phyloP scores from a whole-genome alignment of 2,329 filamentous ascomycete genomes.

The Xylariomycetidae sp. region DNA sequence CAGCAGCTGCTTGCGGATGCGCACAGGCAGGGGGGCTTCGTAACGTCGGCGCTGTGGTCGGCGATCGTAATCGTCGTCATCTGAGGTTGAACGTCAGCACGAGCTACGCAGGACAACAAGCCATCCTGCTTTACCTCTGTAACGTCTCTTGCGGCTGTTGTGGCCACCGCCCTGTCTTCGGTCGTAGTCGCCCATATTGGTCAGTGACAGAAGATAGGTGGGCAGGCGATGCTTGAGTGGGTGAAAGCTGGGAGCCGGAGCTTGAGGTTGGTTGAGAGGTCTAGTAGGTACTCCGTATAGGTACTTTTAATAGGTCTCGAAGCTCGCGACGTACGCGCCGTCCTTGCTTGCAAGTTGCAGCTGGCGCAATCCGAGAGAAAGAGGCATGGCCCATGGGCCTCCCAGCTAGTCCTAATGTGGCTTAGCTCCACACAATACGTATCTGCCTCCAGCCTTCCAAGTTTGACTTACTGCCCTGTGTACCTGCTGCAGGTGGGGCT shows the following conservation, averaged over 20 bases:
- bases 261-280: slow-evolving; percentile 1
- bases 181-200: slow-evolving; percentile 51
- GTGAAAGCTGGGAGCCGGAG: not conserved
- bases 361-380: not conserved
- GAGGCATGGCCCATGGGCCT: no score
- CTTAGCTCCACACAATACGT: no score
- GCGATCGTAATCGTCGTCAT: slow-evolving; percentile 74
- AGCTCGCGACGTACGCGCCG: no score
- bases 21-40: slow-evolving; percentile 63
- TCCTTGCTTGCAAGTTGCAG: slow-evolving; percentile 5
- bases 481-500: no score
- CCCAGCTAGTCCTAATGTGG: no score
- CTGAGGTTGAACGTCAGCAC: slow-evolving; percentile 24
- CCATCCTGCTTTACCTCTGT: slow-evolving; percentile 59
- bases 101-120: slow-evolving; percentile 2
- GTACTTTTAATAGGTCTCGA: slow-evolving; percentile 1
- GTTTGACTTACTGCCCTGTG: no score
- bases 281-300: slow-evolving; percentile 1
- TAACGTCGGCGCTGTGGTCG: slow-evolving; percentile 67
- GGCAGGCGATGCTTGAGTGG: slow-evolving; percentile 1
- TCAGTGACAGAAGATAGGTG: slow-evolving; percentile 4
- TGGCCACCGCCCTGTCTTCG: slow-evolving; percentile 44
- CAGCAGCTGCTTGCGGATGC: slow-evolving; percentile 72
- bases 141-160: slow-evolving; percentile 69
- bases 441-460: no score